Conservation (phyloP, 352 stramenopile genomes). For the Globisporangium nodosum region DNA sequence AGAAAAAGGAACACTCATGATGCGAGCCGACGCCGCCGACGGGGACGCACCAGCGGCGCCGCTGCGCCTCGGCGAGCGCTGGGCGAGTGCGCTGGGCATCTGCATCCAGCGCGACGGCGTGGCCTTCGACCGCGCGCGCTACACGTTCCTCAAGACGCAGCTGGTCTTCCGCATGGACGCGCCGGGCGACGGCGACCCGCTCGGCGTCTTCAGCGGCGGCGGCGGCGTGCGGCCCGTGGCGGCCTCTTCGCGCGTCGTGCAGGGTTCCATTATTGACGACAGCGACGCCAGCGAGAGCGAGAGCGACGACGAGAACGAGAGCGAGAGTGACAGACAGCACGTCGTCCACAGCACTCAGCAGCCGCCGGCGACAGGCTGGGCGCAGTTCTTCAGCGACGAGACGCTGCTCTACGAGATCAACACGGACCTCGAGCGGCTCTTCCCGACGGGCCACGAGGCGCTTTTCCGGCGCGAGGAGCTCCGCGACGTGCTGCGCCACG, state of each 20-base stretch:
- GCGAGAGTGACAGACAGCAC: background rate
- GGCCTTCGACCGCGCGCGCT: slow-evolving; percentile 30
- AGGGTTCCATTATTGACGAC: slow-evolving; percentile 15
- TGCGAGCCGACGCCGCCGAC: background rate
- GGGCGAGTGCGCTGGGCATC: slow-evolving; percentile 25
- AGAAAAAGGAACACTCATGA: background rate
- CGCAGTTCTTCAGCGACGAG: slow-evolving; percentile 68
- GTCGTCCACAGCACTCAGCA: background rate
- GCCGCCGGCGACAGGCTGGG: slow-evolving; percentile 23
- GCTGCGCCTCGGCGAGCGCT: slow-evolving; percentile 21
- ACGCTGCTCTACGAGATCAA: slow-evolving; percentile 76
- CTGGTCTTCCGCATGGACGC: slow-evolving; percentile 67
- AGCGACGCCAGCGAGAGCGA: slow-evolving; percentile 11
- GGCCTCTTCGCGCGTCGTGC: slow-evolving; percentile 1
- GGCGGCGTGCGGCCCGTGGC: background rate
- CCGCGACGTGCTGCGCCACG: slow-evolving; percentile 55
- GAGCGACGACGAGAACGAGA: slow-evolving; percentile 1
- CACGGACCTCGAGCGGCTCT: slow-evolving; percentile 71
- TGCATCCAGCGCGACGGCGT: slow-evolving; percentile 13
- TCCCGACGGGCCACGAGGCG: slow-evolving; percentile 60
- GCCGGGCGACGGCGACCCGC: slow-evolving; percentile 33
- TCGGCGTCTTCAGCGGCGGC: slow-evolving; percentile 23
- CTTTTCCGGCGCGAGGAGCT: slow-evolving; percentile 75
- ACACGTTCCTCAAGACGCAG: slow-evolving; percentile 47
- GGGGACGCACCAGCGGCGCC: background rate